Percentiles rank a stretch among this genome's conserved stretches.
Evolutionary conservation across 257 asterid species (phyloP).

Genomic region (Primulina eburnea): DNA sequence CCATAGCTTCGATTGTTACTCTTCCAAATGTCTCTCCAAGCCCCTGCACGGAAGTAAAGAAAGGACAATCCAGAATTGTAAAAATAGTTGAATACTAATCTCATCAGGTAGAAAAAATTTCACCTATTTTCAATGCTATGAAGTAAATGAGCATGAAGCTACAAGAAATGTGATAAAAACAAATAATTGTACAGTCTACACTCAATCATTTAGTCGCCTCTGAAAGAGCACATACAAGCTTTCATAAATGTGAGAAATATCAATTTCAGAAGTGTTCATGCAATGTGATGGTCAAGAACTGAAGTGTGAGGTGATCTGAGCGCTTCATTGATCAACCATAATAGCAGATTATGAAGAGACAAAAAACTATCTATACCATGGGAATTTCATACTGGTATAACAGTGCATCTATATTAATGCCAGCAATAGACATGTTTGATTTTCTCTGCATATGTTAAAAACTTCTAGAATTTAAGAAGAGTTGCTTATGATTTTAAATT

Average conservation of each 20-base stretch:
- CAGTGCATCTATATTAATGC: neutral
- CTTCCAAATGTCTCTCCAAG: constrained; percentile 97
- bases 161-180: neutral
- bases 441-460: no score
- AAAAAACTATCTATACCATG: neutral
- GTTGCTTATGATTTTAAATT: no score
- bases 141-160: neutral
- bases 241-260: no score
- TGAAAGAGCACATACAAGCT: no score
- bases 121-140: neutral
- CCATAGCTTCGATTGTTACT: constrained; percentile 99
- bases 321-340: neutral
- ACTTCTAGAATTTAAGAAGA: no score
- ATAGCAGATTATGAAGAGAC: neutral
- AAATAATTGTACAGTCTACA: neutral
- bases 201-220: neutral
- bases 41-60: constrained; percentile 54
- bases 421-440: no score
- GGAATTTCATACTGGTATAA: neutral
- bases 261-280: neutral
- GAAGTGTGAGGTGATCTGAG: neutral
- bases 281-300: neutral
- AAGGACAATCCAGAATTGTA: neutral
- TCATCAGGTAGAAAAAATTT: neutral
- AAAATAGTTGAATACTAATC: neutral